phyloP scores from a whole-genome alignment of 2,329 filamentous ascomycete genomes.

The Berkeleyomyces basicola region DNA sequence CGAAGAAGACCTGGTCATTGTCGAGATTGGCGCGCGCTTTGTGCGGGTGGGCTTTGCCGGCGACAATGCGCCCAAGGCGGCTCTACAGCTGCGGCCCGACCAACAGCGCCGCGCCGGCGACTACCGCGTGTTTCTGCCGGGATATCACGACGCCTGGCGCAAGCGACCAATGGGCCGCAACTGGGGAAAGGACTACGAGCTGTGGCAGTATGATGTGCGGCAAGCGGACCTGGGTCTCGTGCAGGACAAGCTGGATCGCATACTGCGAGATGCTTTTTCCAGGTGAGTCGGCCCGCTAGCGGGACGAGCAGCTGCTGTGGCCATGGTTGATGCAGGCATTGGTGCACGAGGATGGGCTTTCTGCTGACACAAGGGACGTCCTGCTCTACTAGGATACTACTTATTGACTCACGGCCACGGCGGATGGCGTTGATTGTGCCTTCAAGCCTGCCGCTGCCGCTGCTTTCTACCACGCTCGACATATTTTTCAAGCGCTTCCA shows the following conservation, averaged over 20 bases:
- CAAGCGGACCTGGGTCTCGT: constrained; percentile 62
- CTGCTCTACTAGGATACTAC: constrained; percentile 32
- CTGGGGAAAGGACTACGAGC: constrained; percentile 51
- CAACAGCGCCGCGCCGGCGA: constrained; percentile 65
- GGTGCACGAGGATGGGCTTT: not conserved
- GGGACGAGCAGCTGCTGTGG: constrained; percentile 23
- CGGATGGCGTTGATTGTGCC: constrained; percentile 62
- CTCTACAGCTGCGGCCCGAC: constrained; percentile 56
- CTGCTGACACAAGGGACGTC: not conserved
- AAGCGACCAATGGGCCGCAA: constrained; percentile 28
- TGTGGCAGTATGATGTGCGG: constrained; percentile 65
- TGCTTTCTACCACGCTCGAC: constrained; percentile 60
- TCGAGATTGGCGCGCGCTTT: constrained; percentile 68
- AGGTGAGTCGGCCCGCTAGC: constrained; percentile 34
- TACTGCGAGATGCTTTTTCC: constrained; percentile 64
- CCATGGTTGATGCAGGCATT: no score
- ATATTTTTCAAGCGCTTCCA: constrained; percentile 70
- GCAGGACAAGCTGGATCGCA: constrained; percentile 72
- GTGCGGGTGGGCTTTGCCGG: constrained; percentile 75
- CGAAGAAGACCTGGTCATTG: constrained; percentile 71
- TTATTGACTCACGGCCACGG: constrained; percentile 61
- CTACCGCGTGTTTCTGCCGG: constrained; percentile 52
- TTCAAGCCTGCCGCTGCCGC: constrained; percentile 56
- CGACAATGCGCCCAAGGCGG: constrained; percentile 57
- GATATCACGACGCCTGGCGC: constrained; percentile 32